A percentile compares a stretch with the other conserved stretches of the same genome.
phyloP scores from a whole-genome alignment of 2,329 filamentous ascomycete genomes.

The Ophiostoma perfectum region DNA sequence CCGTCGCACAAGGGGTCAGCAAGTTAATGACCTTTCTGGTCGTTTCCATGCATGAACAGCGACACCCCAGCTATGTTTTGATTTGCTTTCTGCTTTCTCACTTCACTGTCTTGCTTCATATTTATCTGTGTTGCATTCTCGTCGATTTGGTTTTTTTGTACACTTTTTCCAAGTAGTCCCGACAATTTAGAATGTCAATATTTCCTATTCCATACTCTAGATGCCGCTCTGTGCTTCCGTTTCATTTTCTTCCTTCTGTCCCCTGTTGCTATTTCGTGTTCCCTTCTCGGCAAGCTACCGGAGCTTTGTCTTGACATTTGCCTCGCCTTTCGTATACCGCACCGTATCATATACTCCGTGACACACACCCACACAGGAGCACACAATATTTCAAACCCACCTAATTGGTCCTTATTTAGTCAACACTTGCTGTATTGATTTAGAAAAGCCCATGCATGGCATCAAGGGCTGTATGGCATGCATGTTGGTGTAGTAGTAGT shows the following conservation, averaged over 20 bases:
- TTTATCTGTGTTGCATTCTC: background rate
- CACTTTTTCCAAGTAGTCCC: conserved; percentile 19
- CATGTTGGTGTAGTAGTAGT: background rate
- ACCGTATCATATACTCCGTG: conserved; percentile 1
- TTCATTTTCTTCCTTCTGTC: background rate
- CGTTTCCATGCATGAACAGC: background rate
- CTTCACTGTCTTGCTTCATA: background rate
- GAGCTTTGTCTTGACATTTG: background rate
- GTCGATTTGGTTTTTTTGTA: conserved; percentile 17
- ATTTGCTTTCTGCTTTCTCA: background rate
- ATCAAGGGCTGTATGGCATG: background rate
- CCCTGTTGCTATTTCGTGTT: background rate
- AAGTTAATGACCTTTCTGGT: background rate
- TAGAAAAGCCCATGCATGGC: background rate
- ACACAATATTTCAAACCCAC: background rate
- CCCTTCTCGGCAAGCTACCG: background rate
- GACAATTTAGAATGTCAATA: background rate
- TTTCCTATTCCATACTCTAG: background rate
- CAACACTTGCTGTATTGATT: background rate
- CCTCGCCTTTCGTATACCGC: background rate
- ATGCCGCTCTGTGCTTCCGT: background rate
- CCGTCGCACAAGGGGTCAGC: background rate
- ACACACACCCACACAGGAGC: background rate
- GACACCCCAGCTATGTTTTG: background rate
- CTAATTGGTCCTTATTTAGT: background rate